These are phyloP conservation scores for Cicer chorassanicum DNA, from an alignment of 306 rosid species.

Conservation along the genomic window DNA sequence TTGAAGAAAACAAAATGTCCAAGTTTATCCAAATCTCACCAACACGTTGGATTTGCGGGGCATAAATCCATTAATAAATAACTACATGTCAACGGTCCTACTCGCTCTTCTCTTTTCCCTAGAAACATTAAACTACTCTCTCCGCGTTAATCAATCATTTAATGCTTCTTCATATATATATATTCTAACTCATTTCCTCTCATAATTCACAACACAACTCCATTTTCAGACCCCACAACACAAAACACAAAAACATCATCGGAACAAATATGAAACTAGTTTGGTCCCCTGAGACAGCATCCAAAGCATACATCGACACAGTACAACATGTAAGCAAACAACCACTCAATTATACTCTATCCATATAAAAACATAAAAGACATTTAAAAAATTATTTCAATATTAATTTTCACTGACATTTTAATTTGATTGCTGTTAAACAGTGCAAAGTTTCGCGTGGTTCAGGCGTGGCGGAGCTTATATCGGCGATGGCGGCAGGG, in stretches of 20 bases:
- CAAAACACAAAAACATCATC: not conserved
- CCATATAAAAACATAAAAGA: no score
- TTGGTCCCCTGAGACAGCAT: slow-evolving; percentile 92
- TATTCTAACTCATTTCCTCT: not conserved
- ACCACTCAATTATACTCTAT: no score
- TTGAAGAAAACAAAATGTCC: not conserved
- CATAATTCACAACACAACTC: slow-evolving; percentile 12
- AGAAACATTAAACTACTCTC: not conserved
- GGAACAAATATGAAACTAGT: slow-evolving; percentile 65
- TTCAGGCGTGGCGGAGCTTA: slow-evolving; percentile 81
- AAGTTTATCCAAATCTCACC: slow-evolving; percentile 43
- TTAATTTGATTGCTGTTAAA: not conserved
- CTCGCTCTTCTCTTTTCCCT: not conserved
- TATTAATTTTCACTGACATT: not conserved
- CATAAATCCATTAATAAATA: not conserved
- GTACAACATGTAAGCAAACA: slow-evolving; percentile 70
- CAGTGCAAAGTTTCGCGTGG: slow-evolving; percentile 62
- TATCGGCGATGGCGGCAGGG: slow-evolving; percentile 96
- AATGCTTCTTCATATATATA: not conserved
- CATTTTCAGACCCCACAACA: not conserved
- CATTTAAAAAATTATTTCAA: not conserved
- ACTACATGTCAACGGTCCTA: slow-evolving; percentile 58
- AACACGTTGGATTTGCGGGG: slow-evolving; percentile 61
- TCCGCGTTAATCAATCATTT: slow-evolving; percentile 1
- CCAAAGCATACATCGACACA: slow-evolving; percentile 89